Conservation (phyloP, 1,284 basidiomycete species). For the Coniferiporia weirii region DNA sequence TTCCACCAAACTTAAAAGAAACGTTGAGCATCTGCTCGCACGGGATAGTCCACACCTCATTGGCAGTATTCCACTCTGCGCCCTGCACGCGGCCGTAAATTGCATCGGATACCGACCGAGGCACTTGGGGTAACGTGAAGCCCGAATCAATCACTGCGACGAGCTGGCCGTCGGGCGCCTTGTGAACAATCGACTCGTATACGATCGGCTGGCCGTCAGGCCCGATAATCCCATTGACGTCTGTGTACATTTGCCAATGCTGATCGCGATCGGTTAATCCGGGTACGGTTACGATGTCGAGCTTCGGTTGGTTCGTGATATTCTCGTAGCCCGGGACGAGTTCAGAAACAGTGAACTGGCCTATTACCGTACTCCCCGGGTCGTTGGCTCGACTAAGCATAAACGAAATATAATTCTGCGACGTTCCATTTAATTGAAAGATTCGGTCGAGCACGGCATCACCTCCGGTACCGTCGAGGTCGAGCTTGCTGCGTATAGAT, state of each 20-base stretch:
- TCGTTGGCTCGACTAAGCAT: conserved; percentile 58
- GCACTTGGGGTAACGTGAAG: conserved; percentile 56
- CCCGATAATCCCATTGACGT: conserved; percentile 60
- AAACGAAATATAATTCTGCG: conserved; percentile 62
- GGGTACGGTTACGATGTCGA: conserved; percentile 61
- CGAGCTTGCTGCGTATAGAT: conserved; percentile 52
- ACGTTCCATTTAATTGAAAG: conserved; percentile 49
- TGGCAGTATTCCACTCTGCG: conserved; percentile 55
- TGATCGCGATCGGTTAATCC: conserved; percentile 53
- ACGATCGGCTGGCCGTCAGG: conserved; percentile 63
- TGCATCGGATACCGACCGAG: conserved; percentile 66
- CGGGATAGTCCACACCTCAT: conserved; percentile 65
- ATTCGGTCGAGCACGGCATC: conserved; percentile 56
- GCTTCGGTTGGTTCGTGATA: conserved; percentile 55
- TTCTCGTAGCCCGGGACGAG: conserved; percentile 52
- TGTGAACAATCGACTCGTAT: conserved; percentile 61
- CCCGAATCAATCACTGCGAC: conserved; percentile 76
- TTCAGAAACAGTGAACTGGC: conserved; percentile 56
- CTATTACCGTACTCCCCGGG: conserved; percentile 36
- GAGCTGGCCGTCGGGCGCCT: conserved; percentile 52
- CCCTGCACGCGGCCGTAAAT: conserved; percentile 77
- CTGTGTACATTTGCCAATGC: conserved; percentile 72
- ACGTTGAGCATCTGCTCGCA: conserved; percentile 68
- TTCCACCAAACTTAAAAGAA: conserved; percentile 64
- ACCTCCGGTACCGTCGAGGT: conserved; percentile 34